Evolutionary conservation across 306 rosid species (phyloP), one percentile per base, ranked within the genome.

Genomic region (Lathyrus oleraceus): DNA sequence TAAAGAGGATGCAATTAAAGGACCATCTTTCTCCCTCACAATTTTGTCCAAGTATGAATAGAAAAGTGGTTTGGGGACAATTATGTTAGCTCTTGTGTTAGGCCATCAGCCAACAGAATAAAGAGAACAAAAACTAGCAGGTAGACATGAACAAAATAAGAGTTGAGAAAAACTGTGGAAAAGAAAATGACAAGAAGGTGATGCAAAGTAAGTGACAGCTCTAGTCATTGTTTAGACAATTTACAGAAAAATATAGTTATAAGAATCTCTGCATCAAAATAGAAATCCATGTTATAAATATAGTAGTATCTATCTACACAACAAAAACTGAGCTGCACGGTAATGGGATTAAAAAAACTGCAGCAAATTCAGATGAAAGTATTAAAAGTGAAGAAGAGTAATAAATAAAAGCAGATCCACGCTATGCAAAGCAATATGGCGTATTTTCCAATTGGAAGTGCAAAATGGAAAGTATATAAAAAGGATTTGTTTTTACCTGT

Each of bases 401-500:
- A 61, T 28, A 52, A 14, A 40, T 52, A 23, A 32, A 44, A n/a
- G 44, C 20, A 16, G 38, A 40, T 62, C 52, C 72, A 54, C 30
- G 23, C 17, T 61, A 23, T 51, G 43, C 44, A 51, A 48, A 15
- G 19, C 51, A 49, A 49, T 39, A 51, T 0, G 16, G 57, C 12
- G 52, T 25, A 17, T 14, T 49, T 51, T 14, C 60, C 28, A 20
- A 38, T 51, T 67, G 40, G 28, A 32, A 39, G 28, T 17, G 68
- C 19, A 5, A 61, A 16, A 56, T 10, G 28, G 8, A 19, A 19
- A 19, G 8, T 51, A 19, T 1, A 47, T 44, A 57, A 23, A 11
- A 67, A 69, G 35, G 59, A 64, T 20, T 9, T 5, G 7, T 75
- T 20, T 19, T 23, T 79, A 89, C 96, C 96, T 85, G 83, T 83